These are phyloP conservation scores for Monotropa hypopitys DNA, from an alignment of 179 eudicot species.

Conservation along the genomic window DNA sequence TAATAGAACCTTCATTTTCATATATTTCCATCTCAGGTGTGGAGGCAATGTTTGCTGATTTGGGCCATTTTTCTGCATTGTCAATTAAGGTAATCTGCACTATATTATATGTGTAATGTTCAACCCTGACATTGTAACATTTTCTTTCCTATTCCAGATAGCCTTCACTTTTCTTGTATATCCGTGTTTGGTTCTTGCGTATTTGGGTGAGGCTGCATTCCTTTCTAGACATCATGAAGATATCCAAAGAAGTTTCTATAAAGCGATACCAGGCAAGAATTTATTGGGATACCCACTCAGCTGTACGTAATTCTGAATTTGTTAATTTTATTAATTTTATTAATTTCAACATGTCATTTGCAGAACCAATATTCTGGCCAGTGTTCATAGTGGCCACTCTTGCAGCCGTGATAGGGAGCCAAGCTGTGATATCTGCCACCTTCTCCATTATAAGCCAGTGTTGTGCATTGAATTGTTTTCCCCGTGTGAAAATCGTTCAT, in stretches of 20 bases:
- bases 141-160: conserved; percentile 22
- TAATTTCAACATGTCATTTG: not conserved
- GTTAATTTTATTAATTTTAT: not conserved
- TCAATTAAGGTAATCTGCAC: conserved; percentile 44
- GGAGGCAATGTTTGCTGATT: conserved; percentile 71
- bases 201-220: conserved; percentile 77
- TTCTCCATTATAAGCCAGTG: conserved; percentile 72
- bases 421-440: conserved; percentile 64
- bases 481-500: conserved; percentile 58
- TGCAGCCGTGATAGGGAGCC: conserved; percentile 69
- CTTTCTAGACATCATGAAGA: conserved; percentile 48
- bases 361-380: conserved; percentile 64
- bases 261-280: conserved; percentile 48
- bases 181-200: conserved; percentile 52
- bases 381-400: conserved; percentile 57
- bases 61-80: conserved; percentile 54
- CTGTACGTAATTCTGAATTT: not conserved
- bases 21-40: conserved; percentile 27
- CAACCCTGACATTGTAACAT: not conserved
- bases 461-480: conserved; percentile 55
- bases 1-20: conserved; percentile 8
- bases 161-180: conserved; percentile 55
- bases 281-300: not conserved
- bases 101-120: not conserved
- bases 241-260: conserved; percentile 54